Conservation (phyloP, 2,329 filamentous ascomycete genomes). For the Nigrospora osmanthi region DNA sequence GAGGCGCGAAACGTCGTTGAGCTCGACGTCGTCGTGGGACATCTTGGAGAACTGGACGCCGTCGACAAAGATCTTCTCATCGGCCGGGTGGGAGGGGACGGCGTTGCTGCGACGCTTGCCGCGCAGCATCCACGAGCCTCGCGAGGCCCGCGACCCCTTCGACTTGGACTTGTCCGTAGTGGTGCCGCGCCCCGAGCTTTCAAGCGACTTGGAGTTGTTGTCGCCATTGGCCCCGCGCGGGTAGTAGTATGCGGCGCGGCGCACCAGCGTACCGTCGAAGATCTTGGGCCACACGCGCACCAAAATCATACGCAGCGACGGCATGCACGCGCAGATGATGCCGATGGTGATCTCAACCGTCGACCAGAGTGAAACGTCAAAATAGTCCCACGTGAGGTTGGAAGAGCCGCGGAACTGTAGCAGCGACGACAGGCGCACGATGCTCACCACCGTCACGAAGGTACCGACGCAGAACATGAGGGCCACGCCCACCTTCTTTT, state of each 20-base stretch:
- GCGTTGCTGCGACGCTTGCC: background rate
- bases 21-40: background rate
- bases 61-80: background rate
- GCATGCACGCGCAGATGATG: slow-evolving; percentile 25
- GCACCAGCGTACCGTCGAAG: slow-evolving; percentile 1
- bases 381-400: slow-evolving; percentile 22
- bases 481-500: slow-evolving; percentile 37
- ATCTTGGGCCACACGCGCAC: slow-evolving; percentile 3
- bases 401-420: slow-evolving; percentile 17
- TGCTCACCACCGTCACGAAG: slow-evolving; percentile 25
- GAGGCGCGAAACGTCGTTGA: background rate
- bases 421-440: slow-evolving; percentile 22
- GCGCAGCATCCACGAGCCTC: background rate
- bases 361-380: slow-evolving; percentile 21
- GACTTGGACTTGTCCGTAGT: background rate
- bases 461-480: slow-evolving; percentile 40
- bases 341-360: slow-evolving; percentile 25
- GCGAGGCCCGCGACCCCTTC: background rate
- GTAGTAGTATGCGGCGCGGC: background rate
- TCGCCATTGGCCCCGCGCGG: background rate
- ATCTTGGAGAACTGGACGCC: background rate
- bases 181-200: too few relatives aligned
- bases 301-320: slow-evolving; percentile 7
- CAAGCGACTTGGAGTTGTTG: too few relatives aligned
- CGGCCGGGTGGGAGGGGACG: background rate